phyloP scores from a whole-genome alignment of 139 green algal species.

The Tetradesmus lagerheimii region DNA sequence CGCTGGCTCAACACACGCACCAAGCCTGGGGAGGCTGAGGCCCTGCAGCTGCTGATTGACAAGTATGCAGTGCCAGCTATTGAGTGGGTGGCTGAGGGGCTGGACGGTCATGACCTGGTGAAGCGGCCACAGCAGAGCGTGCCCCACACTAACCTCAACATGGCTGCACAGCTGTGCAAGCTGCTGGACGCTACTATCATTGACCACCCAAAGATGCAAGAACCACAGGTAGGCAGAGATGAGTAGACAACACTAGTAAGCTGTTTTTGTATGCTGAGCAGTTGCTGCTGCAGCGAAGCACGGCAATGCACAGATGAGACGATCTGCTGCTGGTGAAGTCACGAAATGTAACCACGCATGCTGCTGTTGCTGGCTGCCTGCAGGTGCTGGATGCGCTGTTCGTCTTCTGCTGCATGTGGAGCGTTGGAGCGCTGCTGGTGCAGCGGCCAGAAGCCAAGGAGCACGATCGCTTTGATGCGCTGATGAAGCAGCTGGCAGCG shows the following conservation, averaged over 20 bases:
- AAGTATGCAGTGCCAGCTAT: constrained; percentile 80
- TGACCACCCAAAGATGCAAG: constrained; percentile 45
- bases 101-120: constrained; percentile 85
- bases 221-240: constrained; percentile 55
- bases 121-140: constrained; percentile 73
- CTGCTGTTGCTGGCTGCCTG: not conserved
- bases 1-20: constrained; percentile 76
- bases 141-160: constrained; percentile 87
- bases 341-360: not conserved
- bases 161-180: constrained; percentile 81
- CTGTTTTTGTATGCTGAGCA: not conserved
- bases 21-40: constrained; percentile 59
- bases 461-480: constrained; percentile 88
- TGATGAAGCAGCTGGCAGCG: constrained; percentile 77
- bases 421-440: constrained; percentile 83
- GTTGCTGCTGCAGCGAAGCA: not conserved
- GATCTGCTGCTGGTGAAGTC: not conserved
- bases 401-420: constrained; percentile 88
- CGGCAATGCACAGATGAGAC: not conserved
- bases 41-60: constrained; percentile 78
- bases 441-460: constrained; percentile 75
- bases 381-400: constrained; percentile 86
- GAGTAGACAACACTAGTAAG: not conserved
- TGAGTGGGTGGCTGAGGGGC: constrained; percentile 83
- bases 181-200: constrained; percentile 78